These are phyloP conservation scores for Calonectria fujianensis DNA, from an alignment of 2,329 filamentous ascomycete species.

Conservation along the genomic window DNA sequence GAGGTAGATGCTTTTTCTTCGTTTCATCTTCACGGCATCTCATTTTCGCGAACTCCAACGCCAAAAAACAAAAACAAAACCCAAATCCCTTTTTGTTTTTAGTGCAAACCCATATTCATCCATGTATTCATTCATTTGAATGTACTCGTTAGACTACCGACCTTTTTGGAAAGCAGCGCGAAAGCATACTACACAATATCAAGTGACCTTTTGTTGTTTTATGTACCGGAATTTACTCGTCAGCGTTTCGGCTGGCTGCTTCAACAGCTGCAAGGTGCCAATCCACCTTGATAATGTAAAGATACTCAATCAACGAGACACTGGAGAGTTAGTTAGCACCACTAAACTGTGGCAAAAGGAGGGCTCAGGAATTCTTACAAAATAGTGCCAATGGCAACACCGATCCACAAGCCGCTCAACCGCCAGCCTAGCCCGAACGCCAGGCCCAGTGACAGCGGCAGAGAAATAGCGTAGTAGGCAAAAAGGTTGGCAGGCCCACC, in stretches of 20 bases:
- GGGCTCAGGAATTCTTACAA: conserved; percentile 66
- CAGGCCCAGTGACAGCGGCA: conserved; percentile 87
- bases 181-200: background rate
- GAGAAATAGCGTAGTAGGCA: conserved; percentile 89
- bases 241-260: conserved; percentile 70
- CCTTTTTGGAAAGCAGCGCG: background rate
- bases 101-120: background rate
- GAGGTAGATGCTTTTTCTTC: background rate
- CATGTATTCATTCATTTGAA: background rate
- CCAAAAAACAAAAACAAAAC: background rate
- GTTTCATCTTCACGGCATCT: conserved; percentile 24
- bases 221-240: conserved; percentile 57
- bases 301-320: conserved; percentile 72
- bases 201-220: background rate
- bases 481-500: conserved; percentile 92
- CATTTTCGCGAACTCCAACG: conserved; percentile 9
- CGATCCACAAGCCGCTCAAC: conserved; percentile 87
- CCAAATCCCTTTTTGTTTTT: background rate
- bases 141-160: background rate
- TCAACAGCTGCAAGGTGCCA: conserved; percentile 73
- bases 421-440: conserved; percentile 87
- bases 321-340: conserved; percentile 58
- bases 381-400: conserved; percentile 82
- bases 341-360: background rate
- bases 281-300: conserved; percentile 70